Base-by-base conservation (phyloP, 345 rosid species). In the Erucastrum elatum region DNA sequence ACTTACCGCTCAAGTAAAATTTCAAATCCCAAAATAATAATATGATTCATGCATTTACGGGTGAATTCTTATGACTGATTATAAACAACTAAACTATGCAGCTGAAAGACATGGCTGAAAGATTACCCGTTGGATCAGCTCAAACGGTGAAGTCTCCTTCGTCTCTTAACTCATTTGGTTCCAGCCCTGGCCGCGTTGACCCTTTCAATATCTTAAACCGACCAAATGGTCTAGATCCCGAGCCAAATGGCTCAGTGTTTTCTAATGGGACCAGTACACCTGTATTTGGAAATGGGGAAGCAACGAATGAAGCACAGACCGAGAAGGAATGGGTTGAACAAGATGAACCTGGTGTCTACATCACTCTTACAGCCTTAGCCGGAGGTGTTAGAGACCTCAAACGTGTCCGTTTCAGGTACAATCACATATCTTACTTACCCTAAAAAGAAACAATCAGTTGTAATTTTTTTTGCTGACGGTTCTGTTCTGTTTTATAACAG, bases 331-430 rank as follows among this genome's bases (percentile, higher is more conserved):
- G 98, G 95, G 97, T 96, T 65, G 99, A 96, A 80, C 99, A 96
- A 86, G 97, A 91, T 75, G 97, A 96, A 81, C 97, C 94, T 34
- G 98, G 99, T 71, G 98, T 96, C 17, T 93, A 93, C 80, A 91
- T 96, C 33, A 96, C 99, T 66, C 90, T 96, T 58, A 91, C 91
- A 65, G 89, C 97, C 39, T 85, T 91, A 35, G 88, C 94, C 2
- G 98, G 97, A 39, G 97, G 96, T 71, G 90, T 78, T 67, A 91
- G 91, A 84, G 98, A 96, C 87, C 94, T 96, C 70, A 93, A 96
- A 85, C 93, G 98, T 63, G 99, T 96, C 62, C 98, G 99, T 77
- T 96, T 96, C 89, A 96, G 99, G 98, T 96, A 85, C 64, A 41
- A 33, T 33, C 59, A 11, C 56, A 27, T 5, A 6, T 5, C 9